Evolutionary conservation across 257 asterid species (phyloP).

Genomic region (Penstemon barbatus): DNA sequence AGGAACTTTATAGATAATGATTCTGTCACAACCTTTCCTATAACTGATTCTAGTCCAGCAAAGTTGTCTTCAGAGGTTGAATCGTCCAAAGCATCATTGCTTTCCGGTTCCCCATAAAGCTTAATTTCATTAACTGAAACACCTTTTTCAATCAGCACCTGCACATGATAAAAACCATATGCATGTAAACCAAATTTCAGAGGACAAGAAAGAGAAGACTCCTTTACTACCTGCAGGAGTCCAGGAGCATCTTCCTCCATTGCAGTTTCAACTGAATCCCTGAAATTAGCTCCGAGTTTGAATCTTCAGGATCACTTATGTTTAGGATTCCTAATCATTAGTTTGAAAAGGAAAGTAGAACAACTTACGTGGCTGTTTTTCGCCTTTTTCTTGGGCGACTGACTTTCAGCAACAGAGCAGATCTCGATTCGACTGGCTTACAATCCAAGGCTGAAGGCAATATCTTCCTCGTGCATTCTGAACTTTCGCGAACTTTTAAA

Average conservation of each 20-base stretch:
- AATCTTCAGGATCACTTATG: conserved; percentile 1
- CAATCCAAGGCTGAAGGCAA: conserved; percentile 34
- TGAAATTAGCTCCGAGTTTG: conserved; percentile 39
- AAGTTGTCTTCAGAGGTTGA: conserved; percentile 56
- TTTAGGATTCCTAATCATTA: conserved; percentile 5
- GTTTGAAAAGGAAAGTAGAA: conserved; percentile 9
- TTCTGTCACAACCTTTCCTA: conserved; percentile 57
- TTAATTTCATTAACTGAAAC: conserved; percentile 73
- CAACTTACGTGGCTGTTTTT: conserved; percentile 76
- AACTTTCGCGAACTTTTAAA: conserved; percentile 27
- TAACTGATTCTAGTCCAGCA: conserved; percentile 71
- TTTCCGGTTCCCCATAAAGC: conserved; percentile 79
- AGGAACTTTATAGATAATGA: conserved; percentile 22
- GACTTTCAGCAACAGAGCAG: conserved; percentile 41
- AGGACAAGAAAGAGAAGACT: conserved; percentile 29
- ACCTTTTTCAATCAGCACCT: conserved; percentile 76
- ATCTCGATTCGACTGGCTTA: conserved; percentile 39
- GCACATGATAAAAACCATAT: conserved; percentile 34
- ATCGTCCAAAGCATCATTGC: conserved; percentile 65
- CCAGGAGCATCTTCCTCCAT: conserved; percentile 99
- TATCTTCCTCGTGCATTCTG: conserved; percentile 33
- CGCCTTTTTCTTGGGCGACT: conserved; percentile 64
- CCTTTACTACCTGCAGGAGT: conserved; percentile 67
- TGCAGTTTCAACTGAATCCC: conserved; percentile 85
- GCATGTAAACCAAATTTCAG: conserved; percentile 24